Percentiles rank a stretch among this genome's conserved stretches.
Conservation (phyloP, 805 yeast species). For the Candida maesae region DNA sequence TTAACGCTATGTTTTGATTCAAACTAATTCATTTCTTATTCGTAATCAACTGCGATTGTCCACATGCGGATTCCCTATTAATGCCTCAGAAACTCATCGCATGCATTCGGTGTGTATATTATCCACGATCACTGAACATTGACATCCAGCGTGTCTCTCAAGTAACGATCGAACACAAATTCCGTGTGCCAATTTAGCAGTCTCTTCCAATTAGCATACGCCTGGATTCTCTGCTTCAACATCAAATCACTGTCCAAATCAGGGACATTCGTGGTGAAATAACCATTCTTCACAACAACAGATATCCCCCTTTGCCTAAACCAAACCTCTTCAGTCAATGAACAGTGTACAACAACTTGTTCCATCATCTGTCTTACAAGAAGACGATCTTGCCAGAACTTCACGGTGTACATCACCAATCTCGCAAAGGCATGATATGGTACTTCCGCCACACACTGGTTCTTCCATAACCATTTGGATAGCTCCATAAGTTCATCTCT, state of each 20-base stretch:
- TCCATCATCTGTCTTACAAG: conserved; percentile 18
- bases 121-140: no score
- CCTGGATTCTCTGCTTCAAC: conserved; percentile 10
- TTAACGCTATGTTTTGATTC: no score
- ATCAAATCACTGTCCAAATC: conserved; percentile 14
- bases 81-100: no score
- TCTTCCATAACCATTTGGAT: conserved; percentile 23
- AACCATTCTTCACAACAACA: conserved; percentile 15
- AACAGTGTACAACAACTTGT: conserved; percentile 20
- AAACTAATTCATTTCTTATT: no score
- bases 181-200: conserved; percentile 21
- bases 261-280: conserved; percentile 7
- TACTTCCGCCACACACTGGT: conserved; percentile 16
- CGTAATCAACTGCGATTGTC: no score
- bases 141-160: conserved; percentile 8
- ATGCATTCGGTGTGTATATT: no score
- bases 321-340: conserved; percentile 17
- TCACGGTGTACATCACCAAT: conserved; percentile 13
- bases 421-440: conserved; percentile 22
- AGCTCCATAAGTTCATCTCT: conserved; percentile 11
- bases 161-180: conserved; percentile 18
- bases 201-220: conserved; percentile 22
- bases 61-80: no score
- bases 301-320: conserved; percentile 13
- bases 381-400: conserved; percentile 13